Evolutionary conservation across 148 eudicot species (phyloP), one percentile per base, ranked within the genome.

Genomic region (Pouteria glomerata): DNA sequence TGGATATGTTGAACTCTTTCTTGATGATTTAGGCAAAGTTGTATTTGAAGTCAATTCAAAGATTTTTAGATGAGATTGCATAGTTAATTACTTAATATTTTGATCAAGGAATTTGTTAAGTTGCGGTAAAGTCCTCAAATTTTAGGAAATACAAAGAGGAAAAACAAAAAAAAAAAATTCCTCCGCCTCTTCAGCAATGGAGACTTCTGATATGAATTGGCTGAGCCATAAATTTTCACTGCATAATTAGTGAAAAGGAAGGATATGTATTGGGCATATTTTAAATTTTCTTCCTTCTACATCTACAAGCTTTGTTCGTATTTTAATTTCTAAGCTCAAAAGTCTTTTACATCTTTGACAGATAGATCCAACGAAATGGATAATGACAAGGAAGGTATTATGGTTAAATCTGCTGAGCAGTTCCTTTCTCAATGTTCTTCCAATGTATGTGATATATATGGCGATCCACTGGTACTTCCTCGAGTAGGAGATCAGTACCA

Each of bases 401-500:
- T 19, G 39, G 74, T 44, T 44, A 30, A 45, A 61, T 26, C 57
- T 2, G 44, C 55, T 6, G 72, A 45, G 77, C 69, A 60, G 64
- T 60, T 68, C 48, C 57, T 44, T 44, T 42, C 77, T 31, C 64
- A 52, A 42, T 29, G 65, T 48, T 64, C 68, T 55, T 41, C 48
- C 41, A 39, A 27, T 44, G 26, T 15, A 5, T 18, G 8, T 21
- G 55, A 39, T 29, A 19, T 10, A 31, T 74, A 45, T 62, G 81
- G 68, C 66, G 69, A 62, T 31, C 75, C 75, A 23, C 4, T 35
- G 34, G 37, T 39, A 29, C 53, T 10, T 37, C 73, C 82, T 23
- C 67, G 77, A 68, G 68, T 82, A 29, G 85, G 85, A 42, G 77
- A 75, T 56, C 67, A 82, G 45, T 75, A 74, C 71, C 85, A 82